Base-by-base conservation (phyloP, 1,284 basidiomycete species). In the Vanrija pseudolonga region DNA sequence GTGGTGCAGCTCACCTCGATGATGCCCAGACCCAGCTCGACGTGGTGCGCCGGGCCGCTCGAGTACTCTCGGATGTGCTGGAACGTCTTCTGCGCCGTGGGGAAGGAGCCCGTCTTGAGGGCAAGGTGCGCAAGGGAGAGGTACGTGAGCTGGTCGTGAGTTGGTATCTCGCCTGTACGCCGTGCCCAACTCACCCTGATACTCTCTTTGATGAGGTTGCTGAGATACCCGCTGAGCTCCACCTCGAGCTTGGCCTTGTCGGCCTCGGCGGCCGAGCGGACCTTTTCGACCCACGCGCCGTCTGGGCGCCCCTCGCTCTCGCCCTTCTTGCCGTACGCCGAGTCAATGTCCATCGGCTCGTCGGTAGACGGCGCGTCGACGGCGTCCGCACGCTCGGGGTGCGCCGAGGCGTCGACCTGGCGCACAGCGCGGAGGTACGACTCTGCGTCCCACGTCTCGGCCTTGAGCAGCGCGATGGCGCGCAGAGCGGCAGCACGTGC, bases 161-260 rank as follows among this genome's bases (percentile, higher is more conserved):
- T 24, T 8, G 14, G 4, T 7, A 28, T 19, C 9, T 39, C 19
- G 11, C 6, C 18, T 19, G n/a, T 4, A 20, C 36, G 32, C 18
- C 3, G n/a, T 3, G 8, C 3, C 2, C 2, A 6, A 60, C 72
- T 61, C 57, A 74, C 72, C 24, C 72, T 46, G 26, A 74, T 74
- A 53, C 65, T 68, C 61, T 74, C 72, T 48, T 71, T 73, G 64
- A 73, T 73, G 23, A 74, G 60, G 52, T 73, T 74, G 52, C 66
- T 68, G 59, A 71, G 62, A 57, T 73, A 74, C 9, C 70, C 70
- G 45, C 62, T 66, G 23, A 73, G 59, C 56, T 74, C 73, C 11
- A 74, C 67, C 24, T 58, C 61, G 50, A 73, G 58, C 41, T 60
- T 62, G n/a, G 55, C 50, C 17, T 36, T 45, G 45, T 74, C 69